Conservation (phyloP, 169 alveolate genomes). For the Babesia divergens region DNA sequence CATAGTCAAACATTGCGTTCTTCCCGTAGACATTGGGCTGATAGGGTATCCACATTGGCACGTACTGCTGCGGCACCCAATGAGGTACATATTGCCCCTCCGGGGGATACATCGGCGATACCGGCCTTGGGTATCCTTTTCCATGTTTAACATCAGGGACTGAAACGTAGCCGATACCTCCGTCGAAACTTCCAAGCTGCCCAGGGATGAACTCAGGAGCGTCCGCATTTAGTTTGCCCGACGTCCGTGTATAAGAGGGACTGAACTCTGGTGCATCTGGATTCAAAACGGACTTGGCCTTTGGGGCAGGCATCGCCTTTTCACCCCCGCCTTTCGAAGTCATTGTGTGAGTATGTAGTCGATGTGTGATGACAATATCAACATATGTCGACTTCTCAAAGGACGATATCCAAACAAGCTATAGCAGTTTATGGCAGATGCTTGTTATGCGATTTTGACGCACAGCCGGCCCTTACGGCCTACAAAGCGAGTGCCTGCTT, state of each 20-base stretch:
- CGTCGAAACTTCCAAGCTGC: constrained; percentile 40
- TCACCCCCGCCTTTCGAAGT: neutral
- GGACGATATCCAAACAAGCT: neutral
- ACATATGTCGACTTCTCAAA: neutral
- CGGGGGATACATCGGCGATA: constrained; percentile 23
- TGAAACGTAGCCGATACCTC: constrained; percentile 17
- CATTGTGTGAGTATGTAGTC: neutral
- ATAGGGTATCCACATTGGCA: constrained; percentile 44
- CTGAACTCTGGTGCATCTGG: constrained; percentile 64
- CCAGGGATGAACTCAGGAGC: constrained; percentile 70
- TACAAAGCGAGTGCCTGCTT: constrained; percentile 5
- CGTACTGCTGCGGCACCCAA: constrained; percentile 33
- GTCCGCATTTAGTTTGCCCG: constrained; percentile 57
- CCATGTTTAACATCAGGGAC: constrained; percentile 44
- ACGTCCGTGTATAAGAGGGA: constrained; percentile 27
- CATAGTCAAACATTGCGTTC: constrained; percentile 10
- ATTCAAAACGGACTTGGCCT: constrained; percentile 10
- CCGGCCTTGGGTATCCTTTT: constrained; percentile 21
- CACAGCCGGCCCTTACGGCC: constrained; percentile 1
- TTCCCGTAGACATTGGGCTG: constrained; percentile 3
- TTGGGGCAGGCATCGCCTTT: neutral
- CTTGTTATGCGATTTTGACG: neutral
- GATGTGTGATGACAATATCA: too few species aligned
- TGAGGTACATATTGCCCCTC: constrained; percentile 22
- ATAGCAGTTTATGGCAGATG: neutral